Evolutionary conservation across 306 rosid species (phyloP), one percentile per base, ranked within the genome.

Genomic region (Medicago ruthenica): DNA sequence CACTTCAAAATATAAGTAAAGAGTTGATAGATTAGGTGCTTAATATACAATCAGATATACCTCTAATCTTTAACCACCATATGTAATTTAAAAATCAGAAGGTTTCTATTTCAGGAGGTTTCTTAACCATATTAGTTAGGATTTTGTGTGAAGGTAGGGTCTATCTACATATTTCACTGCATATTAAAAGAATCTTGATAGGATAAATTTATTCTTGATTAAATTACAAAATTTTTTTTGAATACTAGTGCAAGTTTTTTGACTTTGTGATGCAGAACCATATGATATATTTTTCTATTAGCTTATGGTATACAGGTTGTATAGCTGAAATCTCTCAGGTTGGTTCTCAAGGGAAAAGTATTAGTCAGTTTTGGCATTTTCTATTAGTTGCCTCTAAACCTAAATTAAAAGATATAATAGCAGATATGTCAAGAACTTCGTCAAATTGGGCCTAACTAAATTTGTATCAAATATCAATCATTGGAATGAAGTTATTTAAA

Each of bases 331-430:
- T 70, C 59, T 60, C 37, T 53, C 71, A 13, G 9, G 67, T 21
- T 61, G 42, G 73, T 18, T 55, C 65, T 75, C 77, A 13, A 67
- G 51, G 17, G 21, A 61, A 59, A 53, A 45, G 58, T 57, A 69
- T 39, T 70, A 55, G 54, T 41, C 67, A 78, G 47, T 54, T 73
- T 79, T 76, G 77, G 79, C 59, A 61, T 79, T 68, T 84, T 76
- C 41, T 71, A 41, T 36, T 67, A 60, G 73, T 61, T 71, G 69
- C 54, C 61, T 76, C 41, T 53, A 44, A 34, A 7, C 58, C 68
- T 66, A 73, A 62, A 64, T 57, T 51, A 51, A 11, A 71, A 71
- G 8, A 76, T 73, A 8, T 42, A 36, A 57, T 51, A 60, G 70
- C 24, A 60, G 22, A 42, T 62, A 27, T 51, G 71, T 77, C 70